Conservation (phyloP, 176 grass and related monocot genomes). For the Carex scoparia region DNA sequence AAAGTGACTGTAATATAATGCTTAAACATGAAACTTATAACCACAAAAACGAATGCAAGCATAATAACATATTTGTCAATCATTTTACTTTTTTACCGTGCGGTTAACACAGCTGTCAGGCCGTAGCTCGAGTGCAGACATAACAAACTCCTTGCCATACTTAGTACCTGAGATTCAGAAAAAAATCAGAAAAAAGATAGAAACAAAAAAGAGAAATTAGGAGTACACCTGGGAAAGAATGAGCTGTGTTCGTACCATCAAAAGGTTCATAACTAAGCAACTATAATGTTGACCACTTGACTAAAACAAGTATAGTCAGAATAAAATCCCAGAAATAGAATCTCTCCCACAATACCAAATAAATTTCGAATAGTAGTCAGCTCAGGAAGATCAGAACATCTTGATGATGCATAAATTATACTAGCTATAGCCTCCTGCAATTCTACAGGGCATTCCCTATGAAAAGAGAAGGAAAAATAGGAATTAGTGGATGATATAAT, state of each 20-base stretch:
- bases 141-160: constrained; percentile 92
- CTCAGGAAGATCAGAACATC: constrained; percentile 98
- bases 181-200: neutral
- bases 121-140: constrained; percentile 68
- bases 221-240: neutral
- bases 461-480: constrained; percentile 21
- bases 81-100: constrained; percentile 45
- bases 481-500: neutral
- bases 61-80: constrained; percentile 3
- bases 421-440: constrained; percentile 76
- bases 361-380: constrained; percentile 74
- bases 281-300: neutral
- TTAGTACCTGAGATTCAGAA: constrained; percentile 66
- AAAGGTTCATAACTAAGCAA: neutral
- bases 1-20: too few species aligned
- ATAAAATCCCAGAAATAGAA: neutral
- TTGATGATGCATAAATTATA: constrained; percentile 94
- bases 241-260: neutral
- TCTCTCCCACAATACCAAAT: constrained; percentile 33
- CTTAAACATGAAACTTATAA: neutral
- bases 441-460: constrained; percentile 90
- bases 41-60: neutral
- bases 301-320: neutral
- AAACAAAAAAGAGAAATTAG: neutral
- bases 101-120: constrained; percentile 89